phyloP scores from a whole-genome alignment of 441 rosid genomes.

The Aquilaria agallochum region DNA sequence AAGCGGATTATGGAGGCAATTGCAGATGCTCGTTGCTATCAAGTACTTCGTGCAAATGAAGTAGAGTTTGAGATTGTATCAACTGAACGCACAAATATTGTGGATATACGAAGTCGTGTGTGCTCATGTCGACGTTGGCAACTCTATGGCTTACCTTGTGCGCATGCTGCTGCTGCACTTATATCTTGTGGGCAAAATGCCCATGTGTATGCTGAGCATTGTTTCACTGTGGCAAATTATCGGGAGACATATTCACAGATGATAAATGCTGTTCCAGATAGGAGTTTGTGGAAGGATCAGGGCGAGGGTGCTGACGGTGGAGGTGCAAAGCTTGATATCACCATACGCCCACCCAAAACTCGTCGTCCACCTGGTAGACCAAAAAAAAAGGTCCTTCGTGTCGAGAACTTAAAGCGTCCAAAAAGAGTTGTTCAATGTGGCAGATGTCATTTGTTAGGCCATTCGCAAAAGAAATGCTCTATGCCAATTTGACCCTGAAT shows the following conservation, averaged over 20 bases:
- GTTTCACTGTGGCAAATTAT: constrained; percentile 71
- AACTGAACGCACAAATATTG: constrained; percentile 86
- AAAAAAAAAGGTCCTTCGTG: constrained; percentile 81
- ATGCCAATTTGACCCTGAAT: constrained; percentile 55
- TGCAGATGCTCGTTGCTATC: constrained; percentile 88
- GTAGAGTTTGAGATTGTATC: constrained; percentile 96
- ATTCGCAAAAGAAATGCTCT: constrained; percentile 98
- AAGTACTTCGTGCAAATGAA: constrained; percentile 90
- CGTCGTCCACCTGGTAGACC: constrained; percentile 96
- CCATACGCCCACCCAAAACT: constrained; percentile 68
- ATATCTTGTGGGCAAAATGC: constrained; percentile 84
- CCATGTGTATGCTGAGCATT: constrained; percentile 74
- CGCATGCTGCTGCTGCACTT: constrained; percentile 93
- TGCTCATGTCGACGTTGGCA: constrained; percentile 97
- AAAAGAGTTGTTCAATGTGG: constrained; percentile 93
- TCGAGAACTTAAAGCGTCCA: constrained; percentile 84
- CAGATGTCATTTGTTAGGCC: constrained; percentile 93
- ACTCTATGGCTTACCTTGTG: constrained; percentile 87
- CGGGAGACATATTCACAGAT: constrained; percentile 73
- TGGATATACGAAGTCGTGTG: constrained; percentile 68
- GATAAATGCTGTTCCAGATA: constrained; percentile 65
- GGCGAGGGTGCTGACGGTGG: constrained; percentile 71
- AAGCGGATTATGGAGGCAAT: constrained; percentile 72
- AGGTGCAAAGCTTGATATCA: constrained; percentile 46
- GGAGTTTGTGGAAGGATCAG: constrained; percentile 58